Percentiles rank a stretch among this genome's conserved stretches.
Conservation (phyloP, 1,139 yeast species). For the Suhomyces bribrorum region DNA sequence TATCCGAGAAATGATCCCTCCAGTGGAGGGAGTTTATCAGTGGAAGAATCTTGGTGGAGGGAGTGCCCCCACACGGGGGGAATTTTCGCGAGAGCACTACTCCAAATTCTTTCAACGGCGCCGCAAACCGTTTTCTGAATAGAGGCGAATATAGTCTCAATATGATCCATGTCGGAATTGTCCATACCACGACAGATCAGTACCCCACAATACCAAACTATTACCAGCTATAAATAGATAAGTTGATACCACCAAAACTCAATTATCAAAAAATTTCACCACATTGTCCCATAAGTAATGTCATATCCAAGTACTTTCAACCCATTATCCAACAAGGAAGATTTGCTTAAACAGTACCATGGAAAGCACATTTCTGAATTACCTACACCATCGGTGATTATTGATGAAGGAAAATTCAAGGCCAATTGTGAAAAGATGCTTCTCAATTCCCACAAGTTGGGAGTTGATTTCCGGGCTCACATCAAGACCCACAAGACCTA, state of each 20-base stretch:
- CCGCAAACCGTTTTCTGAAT: too few relatives aligned
- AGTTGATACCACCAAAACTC: background rate
- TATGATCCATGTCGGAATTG: too few relatives aligned
- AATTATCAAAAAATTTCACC: too few relatives aligned
- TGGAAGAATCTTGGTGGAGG: background rate
- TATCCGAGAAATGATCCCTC: background rate
- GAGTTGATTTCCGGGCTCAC: slow-evolving; percentile 60
- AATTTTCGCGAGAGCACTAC: too few relatives aligned
- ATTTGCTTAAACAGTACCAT: slow-evolving; percentile 23
- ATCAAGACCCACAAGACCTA: slow-evolving; percentile 71
- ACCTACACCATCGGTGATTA: slow-evolving; percentile 59
- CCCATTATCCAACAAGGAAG: slow-evolving; percentile 26
- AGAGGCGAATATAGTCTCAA: too few relatives aligned
- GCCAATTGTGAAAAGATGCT: slow-evolving; percentile 36
- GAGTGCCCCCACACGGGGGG: background rate
- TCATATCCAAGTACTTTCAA: slow-evolving; percentile 15
- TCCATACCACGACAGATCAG: too few relatives aligned
- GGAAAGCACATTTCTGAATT: slow-evolving; percentile 32
- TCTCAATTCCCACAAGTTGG: slow-evolving; percentile 26
- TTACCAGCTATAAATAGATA: background rate
- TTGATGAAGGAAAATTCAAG: slow-evolving; percentile 34
- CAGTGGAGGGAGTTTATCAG: background rate
- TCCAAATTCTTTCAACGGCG: too few relatives aligned
- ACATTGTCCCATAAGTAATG: slow-evolving; percentile 3
- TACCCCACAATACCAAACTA: too few relatives aligned